A percentile compares a stretch with the other conserved stretches of the same genome.
These are phyloP conservation scores for Ceratocystis albifundus DNA, from an alignment of 2,329 filamentous ascomycete species.

Conservation along the genomic window DNA sequence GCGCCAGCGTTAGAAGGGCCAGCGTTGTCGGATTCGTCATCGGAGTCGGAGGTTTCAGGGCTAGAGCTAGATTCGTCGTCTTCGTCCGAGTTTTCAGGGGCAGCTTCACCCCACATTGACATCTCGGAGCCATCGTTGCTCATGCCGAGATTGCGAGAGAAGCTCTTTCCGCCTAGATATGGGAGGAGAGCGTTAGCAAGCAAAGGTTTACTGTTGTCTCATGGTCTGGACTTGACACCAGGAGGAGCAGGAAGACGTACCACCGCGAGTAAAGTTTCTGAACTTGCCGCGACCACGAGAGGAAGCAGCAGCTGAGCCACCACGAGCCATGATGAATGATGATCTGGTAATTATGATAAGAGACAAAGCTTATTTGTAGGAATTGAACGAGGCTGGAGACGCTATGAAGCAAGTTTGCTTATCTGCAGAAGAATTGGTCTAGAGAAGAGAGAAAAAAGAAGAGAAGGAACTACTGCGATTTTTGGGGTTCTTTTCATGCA, in stretches of 20 bases:
- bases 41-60: conserved; percentile 39
- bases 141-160: conserved; percentile 81
- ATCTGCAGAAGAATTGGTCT: neutral
- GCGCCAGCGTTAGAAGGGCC: conserved; percentile 39
- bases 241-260: conserved; percentile 38
- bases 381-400: neutral
- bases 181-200: conserved; percentile 22
- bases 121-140: conserved; percentile 78
- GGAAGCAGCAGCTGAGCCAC: conserved; percentile 36
- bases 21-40: conserved; percentile 25
- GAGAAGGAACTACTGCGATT: neutral
- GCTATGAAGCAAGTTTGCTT: no score
- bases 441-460: neutral
- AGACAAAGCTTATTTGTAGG: neutral
- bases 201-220: neutral
- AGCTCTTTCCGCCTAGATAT: conserved; percentile 74
- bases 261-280: conserved; percentile 84
- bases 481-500: neutral
- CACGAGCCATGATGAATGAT: conserved; percentile 33
- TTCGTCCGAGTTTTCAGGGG: conserved; percentile 30
- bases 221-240: conserved; percentile 24
- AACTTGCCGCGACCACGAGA: conserved; percentile 82
- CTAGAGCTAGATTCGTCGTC: conserved; percentile 35
- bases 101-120: conserved; percentile 56
- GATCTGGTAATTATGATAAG: neutral